phyloP scores from a whole-genome alignment of 169 alveolate species.

The Babesia ovis region DNA sequence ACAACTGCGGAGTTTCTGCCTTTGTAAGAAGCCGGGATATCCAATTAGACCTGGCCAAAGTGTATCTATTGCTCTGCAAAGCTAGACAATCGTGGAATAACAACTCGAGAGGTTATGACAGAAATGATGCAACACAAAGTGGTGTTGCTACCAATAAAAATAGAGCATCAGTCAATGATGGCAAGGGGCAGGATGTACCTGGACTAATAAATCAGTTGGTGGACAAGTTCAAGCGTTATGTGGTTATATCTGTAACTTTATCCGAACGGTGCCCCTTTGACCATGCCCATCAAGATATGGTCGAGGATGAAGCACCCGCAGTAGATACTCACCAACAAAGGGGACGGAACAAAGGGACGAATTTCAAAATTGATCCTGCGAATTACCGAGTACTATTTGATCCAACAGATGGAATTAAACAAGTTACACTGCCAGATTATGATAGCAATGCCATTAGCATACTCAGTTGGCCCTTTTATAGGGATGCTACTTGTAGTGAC shows the following conservation, averaged over 20 bases:
- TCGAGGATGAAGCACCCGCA: background rate
- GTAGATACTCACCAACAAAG: background rate
- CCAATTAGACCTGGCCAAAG: slow-evolving; percentile 40
- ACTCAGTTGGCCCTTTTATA: slow-evolving; percentile 55
- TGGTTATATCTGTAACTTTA: slow-evolving; percentile 6
- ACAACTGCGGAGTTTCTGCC: slow-evolving; percentile 34
- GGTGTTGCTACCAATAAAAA: too few species aligned
- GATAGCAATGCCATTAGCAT: slow-evolving; percentile 3
- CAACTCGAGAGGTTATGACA: background rate
- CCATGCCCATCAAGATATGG: background rate
- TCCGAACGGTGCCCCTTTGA: slow-evolving; percentile 23
- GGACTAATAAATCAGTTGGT: background rate
- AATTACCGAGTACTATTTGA: slow-evolving; percentile 11
- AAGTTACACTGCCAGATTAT: background rate
- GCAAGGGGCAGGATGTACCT: background rate
- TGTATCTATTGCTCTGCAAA: slow-evolving; percentile 32
- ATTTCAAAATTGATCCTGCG: slow-evolving; percentile 18
- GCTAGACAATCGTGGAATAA: background rate
- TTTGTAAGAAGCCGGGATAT: slow-evolving; percentile 43
- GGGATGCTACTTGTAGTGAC: slow-evolving; percentile 52
- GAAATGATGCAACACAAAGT: background rate
- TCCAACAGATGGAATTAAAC: background rate
- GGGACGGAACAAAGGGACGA: background rate
- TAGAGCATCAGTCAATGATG: background rate
- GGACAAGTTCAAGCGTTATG: slow-evolving; percentile 23